These are phyloP conservation scores for Globisporangium heterothallicum DNA, from an alignment of 352 stramenopile genomes.

Conservation along the genomic window DNA sequence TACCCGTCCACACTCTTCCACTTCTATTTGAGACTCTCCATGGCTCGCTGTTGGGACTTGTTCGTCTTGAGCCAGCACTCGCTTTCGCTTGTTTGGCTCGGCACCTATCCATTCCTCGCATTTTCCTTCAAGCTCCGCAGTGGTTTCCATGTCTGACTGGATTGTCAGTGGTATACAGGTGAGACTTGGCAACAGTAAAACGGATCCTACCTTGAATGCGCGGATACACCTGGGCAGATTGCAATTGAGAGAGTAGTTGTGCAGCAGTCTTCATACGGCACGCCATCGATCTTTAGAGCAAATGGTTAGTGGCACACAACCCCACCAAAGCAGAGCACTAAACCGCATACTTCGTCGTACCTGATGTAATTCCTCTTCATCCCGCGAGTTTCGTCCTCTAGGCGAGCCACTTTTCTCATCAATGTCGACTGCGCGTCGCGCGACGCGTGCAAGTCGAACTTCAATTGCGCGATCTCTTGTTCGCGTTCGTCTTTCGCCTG, in stretches of 20 bases:
- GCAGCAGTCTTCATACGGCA: constrained; percentile 48
- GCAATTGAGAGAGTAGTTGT: constrained; percentile 39
- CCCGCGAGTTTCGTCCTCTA: constrained; percentile 29
- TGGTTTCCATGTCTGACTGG: constrained; percentile 9
- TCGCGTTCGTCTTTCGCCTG: constrained; percentile 37
- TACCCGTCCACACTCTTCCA: not conserved
- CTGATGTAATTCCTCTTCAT: constrained; percentile 56
- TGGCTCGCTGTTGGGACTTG: not conserved
- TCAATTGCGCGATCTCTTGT: constrained; percentile 37
- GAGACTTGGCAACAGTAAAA: not conserved
- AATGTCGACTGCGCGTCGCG: constrained; percentile 40
- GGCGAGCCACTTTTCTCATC: constrained; percentile 34
- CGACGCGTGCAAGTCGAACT: constrained; percentile 36
- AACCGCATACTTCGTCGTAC: constrained; percentile 29
- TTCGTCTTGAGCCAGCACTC: constrained; percentile 6
- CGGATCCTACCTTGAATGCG: constrained; percentile 13
- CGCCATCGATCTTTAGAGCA: constrained; percentile 39
- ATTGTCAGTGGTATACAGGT: no score
- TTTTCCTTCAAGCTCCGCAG: constrained; percentile 16
- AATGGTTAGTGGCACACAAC: not conserved
- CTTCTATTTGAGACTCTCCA: not conserved
- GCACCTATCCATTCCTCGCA: constrained; percentile 22
- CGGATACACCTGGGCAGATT: constrained; percentile 17
- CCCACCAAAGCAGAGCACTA: not conserved
- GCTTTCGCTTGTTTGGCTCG: constrained; percentile 43